Base-by-base conservation (phyloP, 163 green algal genomes). In the Prototheca wickerhamii region DNA sequence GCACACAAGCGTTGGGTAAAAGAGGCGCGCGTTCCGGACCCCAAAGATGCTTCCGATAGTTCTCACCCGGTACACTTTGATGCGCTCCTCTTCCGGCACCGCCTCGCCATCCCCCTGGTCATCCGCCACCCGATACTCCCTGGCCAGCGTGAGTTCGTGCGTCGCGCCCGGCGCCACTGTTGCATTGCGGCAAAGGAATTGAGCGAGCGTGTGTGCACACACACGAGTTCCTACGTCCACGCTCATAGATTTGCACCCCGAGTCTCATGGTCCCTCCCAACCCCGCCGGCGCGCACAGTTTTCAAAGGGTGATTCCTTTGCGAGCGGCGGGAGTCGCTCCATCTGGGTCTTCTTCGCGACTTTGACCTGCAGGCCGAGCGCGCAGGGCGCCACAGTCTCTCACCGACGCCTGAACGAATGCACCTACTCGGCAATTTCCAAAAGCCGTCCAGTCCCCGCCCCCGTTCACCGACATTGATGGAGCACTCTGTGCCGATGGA, bases 301-400 rank as follows among this genome's bases (percentile, higher is more conserved):
- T 12, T 54, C 46, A 25, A 54, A 54, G 20, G 62, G 49, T 4
- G 65, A 58, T 31, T 69, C 61, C 25, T 59, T 44, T 3, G 30
- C 68, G 12, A 63, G 30, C 3, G 53, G 15, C 1, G 55, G 61
- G 53, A 66, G 61, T 50, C 59, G 66, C 61, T 75, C 68, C 55
- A 49, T n/a, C 17, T 5, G 43, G 6, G 68, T 70, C 57, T 72
- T 72, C 31, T 59, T 64, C 0, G n/a, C 23, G 12, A 62, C 17
- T 29, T 67, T 72, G 51, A 66, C 57, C 64, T 70, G 56, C 28
- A 28, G 40, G 10, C 12, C n/a, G 29, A n/a, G 10, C 25, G 43
- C 4, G 17, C 51, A 31, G 60, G n/a, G 30, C 8, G 31, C 21
- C 5, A 58, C 5, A 15, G 40, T 49, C 40, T 49, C 10, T 10